Base-by-base conservation (phyloP, 768 basidiomycete genomes). In the Leccinum subtestaceum region DNA sequence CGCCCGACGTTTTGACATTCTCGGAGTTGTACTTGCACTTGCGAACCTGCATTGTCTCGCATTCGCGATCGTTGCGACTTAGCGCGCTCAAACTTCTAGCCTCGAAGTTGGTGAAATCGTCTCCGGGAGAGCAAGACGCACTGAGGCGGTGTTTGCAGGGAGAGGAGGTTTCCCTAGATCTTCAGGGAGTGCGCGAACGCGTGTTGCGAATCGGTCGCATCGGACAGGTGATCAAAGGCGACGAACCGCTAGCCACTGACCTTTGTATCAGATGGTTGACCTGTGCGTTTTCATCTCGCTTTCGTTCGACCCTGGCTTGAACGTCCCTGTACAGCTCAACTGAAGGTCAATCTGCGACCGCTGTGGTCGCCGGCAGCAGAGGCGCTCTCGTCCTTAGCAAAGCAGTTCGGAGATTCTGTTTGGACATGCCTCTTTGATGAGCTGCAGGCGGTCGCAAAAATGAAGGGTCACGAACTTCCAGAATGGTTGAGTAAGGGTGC, bases 301-400 rank as follows among this genome's bases (percentile, higher is more conserved):
- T 38, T 36, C 23, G 27, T 17, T 36, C 12, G 47, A 38, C 38
- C 38, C 25, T 19, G 43, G 51, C 34, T 21, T 50, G n/a, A 50
- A 51, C n/a, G 1, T 36, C 52, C 2, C 25, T 12, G 19, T 56
- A 25, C 65, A 89, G 92, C 90, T 6, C 95, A 97, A 70, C 78
- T 98, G 54, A 98, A 98, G 76, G 89, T 98, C 60, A 96, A 95
- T 70, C 76, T 98, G 48, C 83, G 92, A 29, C 97, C 97, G 0
- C 69, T 97, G 15, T 99, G 95, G 90, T 82, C 85, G 4, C 89
- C 95, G 17, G 85, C 94, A 4, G 81, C 86, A 12, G 81, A 81
- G 11, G 87, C 90, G 1, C 72, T 97, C 5, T 78, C 82, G 0
- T 68, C 72, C 2, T 60, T 84, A 13, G 78, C 83, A 0, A 71